Evolutionary conservation across 2,329 filamentous ascomycete species (phyloP), one percentile per base, ranked within the genome.

Genomic region (Colletotrichum shisoi): DNA sequence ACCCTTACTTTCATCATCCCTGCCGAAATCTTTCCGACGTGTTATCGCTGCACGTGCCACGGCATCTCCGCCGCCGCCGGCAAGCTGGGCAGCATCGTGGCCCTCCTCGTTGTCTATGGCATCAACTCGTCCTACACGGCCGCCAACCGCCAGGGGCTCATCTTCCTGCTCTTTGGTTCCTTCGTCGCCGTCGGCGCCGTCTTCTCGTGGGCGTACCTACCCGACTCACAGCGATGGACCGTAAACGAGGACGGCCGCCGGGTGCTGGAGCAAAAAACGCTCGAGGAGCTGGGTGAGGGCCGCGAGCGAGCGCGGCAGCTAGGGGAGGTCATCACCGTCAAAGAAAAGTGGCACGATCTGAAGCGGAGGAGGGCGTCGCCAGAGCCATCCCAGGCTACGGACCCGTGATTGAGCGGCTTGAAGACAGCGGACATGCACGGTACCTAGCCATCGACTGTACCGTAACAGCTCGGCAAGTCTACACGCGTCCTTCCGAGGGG

Each of bases 1-100:
- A 86, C 84, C 0, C 81, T 88, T 12, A 89, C 86, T 0, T 89
- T 89, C 71, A 84, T 89, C 61, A 83, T 89, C 17, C 86, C 87
- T 1, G 87, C 85, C 48, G 87, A 90, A 72, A 83, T 88, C 48
- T 90, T 90, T 73, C 87, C 86, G 0, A 89, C 87, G 2, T 82
- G 83, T 69, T 89, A 88, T 71, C 83, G 87, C 46, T 87, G 83
- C 57, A 87, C 86, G 0, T 88, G 85, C 66, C 86, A 88, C 71
- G 86, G 86, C 27, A 85, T 89, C 59, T 86, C 86, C 0, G 86
- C 87, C 0, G 86, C 86, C 0, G 82, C 83, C 0, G 87, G 86
- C 12, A 89, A 89, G 71, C 74, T 86, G 1, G 86, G 85, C 27
- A 84, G 84, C 65, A 82, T 88, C 57, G 74, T 84, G 5, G 83